Base-by-base conservation (phyloP, 139 green algal genomes). In the Trebouxia sp. region DNA sequence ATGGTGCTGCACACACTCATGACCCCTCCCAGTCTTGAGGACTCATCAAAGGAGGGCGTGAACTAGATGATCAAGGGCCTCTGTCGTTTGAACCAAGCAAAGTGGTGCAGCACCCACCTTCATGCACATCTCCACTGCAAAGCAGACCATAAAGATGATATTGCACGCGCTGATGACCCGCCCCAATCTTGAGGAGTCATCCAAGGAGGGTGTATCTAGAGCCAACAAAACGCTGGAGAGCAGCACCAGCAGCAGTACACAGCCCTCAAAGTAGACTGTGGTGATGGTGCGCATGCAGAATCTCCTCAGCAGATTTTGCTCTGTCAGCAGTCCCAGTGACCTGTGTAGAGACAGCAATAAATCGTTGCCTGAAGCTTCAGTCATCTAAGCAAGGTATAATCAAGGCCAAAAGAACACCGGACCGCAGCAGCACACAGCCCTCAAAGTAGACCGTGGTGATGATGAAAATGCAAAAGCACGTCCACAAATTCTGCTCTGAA, bases 181-280 rank as follows among this genome's bases (percentile, higher is more conserved):
- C 66, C 62, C 38, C 35, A 91, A 56, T 14, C 28, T 17, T n/a
- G 79, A 85, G 22, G 83, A 32, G 6, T 70, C 76, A 43, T 89
- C 82, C 35, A 92, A 69, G 65, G 6, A 45, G 32, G 87, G 88
- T 17, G 81, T 79, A 56, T 96, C 86, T 35, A 94, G 55, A 5
- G 87, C 87, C 26, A 96, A 83, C 1, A 76, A 51, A 10, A 94
- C 84, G 42, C 83, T 91, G 45, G 83, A 90, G 10, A 81, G 24
- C 24, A 89, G 32, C 75, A 95, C 93, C 24, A 94, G 48, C 22
- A 88, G 11, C 30, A 94, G 87, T 24, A 94, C 86, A 20, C 62
- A 35, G 24, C 80, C 76, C 78, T 93, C 90, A 72, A 94, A 93
- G 9, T 78, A 82, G 3, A 30, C 28, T 74, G 90, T 76, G 37